Conservation (phyloP, 441 rosid genomes). For the Gossypium laxum region DNA sequence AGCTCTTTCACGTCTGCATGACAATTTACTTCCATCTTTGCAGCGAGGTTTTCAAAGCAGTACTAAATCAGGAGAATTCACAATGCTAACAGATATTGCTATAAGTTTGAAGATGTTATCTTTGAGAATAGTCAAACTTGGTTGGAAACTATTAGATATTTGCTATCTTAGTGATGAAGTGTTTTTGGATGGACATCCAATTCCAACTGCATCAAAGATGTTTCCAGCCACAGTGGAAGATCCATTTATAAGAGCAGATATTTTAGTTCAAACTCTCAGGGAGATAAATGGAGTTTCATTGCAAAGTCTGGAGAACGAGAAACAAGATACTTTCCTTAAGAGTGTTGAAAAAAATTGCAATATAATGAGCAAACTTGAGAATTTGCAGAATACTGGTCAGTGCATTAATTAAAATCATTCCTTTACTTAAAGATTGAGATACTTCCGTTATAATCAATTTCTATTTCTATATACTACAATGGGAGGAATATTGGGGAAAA, state of each 20-base stretch:
- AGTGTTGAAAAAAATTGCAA: conserved; percentile 51
- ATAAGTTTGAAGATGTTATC: conserved; percentile 68
- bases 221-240: conserved; percentile 83
- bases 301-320: conserved; percentile 42
- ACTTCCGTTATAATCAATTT: neutral
- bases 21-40: conserved; percentile 71
- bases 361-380: conserved; percentile 47
- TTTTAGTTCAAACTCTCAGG: conserved; percentile 66
- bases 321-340: conserved; percentile 42
- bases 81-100: conserved; percentile 34
- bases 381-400: conserved; percentile 58
- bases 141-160: conserved; percentile 66
- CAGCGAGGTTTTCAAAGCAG: conserved; percentile 46
- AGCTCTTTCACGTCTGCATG: conserved; percentile 64
- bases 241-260: conserved; percentile 74
- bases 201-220: conserved; percentile 56
- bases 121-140: conserved; percentile 49
- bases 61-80: conserved; percentile 37
- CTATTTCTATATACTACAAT: neutral
- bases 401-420: conserved; percentile 11
- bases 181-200: conserved; percentile 29
- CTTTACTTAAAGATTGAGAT: neutral
- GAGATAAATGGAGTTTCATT: conserved; percentile 58
- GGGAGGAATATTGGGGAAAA: neutral
- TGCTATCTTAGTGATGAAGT: conserved; percentile 61